Percentiles rank a stretch among this genome's conserved stretches.
phyloP scores from a whole-genome alignment of 176 grass and related monocot genomes.

The Poa pratensis region DNA sequence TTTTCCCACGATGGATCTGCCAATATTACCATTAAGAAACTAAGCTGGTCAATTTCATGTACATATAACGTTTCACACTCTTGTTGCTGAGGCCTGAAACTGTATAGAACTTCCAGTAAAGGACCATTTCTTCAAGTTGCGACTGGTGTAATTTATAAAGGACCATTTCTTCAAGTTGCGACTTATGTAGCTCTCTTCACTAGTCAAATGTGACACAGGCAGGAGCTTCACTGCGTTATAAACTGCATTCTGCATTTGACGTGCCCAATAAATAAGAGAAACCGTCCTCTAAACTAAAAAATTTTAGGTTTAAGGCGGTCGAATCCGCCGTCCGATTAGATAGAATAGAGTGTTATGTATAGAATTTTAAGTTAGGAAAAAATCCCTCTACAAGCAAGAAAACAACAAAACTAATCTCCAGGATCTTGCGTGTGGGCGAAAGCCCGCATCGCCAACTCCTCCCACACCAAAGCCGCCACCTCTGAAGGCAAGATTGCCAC shows the following conservation, averaged over 20 bases:
- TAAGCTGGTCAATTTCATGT: background rate
- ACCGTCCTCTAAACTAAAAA: background rate
- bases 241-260: background rate
- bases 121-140: background rate
- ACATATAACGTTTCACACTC: background rate
- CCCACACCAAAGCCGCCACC: no score
- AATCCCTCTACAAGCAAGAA: no score
- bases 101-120: background rate
- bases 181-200: background rate
- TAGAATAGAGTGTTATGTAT: no score
- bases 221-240: background rate
- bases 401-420: no score
- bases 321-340: no score
- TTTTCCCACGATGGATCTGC: background rate
- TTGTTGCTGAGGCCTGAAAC: background rate
- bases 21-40: background rate
- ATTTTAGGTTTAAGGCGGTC: no score
- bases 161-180: background rate
- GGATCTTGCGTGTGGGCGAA: no score
- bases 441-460: no score
- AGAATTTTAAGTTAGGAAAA: no score
- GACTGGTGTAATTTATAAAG: background rate
- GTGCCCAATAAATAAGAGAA: background rate
- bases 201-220: background rate
- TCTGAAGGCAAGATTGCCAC: no score